Conservation (phyloP, 257 asterid genomes). For the Jasminum sambac region DNA sequence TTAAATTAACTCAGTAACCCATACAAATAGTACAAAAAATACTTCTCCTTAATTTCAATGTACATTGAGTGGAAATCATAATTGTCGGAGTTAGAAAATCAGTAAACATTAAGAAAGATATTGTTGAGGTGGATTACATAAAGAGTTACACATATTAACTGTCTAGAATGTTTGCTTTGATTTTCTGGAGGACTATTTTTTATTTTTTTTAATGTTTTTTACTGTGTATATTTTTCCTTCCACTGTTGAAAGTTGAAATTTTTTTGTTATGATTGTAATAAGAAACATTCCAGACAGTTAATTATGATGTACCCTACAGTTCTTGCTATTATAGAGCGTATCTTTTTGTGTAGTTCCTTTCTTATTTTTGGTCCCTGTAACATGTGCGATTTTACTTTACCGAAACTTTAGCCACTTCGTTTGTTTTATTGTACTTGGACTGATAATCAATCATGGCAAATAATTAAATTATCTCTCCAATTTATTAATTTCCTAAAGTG, state of each 20-base stretch:
- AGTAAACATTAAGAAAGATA: no score
- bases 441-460: background rate
- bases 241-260: slow-evolving; percentile 15
- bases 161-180: no score
- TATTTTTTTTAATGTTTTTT: no score
- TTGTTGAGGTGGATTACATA: no score
- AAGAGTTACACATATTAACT: no score
- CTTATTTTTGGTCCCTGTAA: background rate
- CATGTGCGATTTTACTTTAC: slow-evolving; percentile 17
- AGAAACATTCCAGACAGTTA: slow-evolving; percentile 1
- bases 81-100: no score
- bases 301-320: background rate
- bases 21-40: no score
- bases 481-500: background rate
- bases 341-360: background rate
- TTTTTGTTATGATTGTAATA: background rate
- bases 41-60: no score
- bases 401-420: background rate
- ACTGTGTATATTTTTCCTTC: background rate
- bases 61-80: no score
- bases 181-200: background rate
- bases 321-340: background rate
- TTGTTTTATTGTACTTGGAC: background rate
- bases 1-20: no score
- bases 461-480: background rate